These are phyloP conservation scores for Aspergillus piperis DNA, from an alignment of 2,329 filamentous ascomycete species.

Conservation along the genomic window DNA sequence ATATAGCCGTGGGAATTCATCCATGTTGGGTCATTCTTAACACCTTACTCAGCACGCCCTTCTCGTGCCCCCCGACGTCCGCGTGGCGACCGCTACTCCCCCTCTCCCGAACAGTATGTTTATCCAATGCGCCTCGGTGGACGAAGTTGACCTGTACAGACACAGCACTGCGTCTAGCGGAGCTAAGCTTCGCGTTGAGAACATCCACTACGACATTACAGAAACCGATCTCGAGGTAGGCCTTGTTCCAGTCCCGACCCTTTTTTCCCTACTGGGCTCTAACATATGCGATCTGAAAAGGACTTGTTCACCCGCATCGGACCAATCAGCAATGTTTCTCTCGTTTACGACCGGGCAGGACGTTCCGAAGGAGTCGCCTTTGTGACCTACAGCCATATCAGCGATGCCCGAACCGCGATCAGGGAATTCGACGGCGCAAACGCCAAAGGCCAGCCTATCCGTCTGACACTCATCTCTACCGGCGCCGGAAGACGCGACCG, in stretches of 20 bases:
- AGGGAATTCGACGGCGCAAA: conserved; percentile 86
- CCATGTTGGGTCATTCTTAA: conserved; percentile 20
- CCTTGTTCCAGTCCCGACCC: background rate
- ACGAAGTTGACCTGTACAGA: conserved; percentile 7
- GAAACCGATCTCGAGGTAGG: conserved; percentile 77
- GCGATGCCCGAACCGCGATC: conserved; percentile 74
- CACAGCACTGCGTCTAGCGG: conserved; percentile 55
- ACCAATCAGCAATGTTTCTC: conserved; percentile 65
- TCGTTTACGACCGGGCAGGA: conserved; percentile 84
- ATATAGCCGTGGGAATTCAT: background rate
- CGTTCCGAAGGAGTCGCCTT: conserved; percentile 83
- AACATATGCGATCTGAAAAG: conserved; percentile 46
- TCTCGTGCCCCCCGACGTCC: conserved; percentile 46
- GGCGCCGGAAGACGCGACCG: conserved; percentile 34
- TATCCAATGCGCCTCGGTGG: background rate
- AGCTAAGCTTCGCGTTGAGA: conserved; percentile 79
- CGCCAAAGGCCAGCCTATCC: conserved; percentile 84
- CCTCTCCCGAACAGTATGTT: conserved; percentile 40
- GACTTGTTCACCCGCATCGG: conserved; percentile 80
- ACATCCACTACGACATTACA: conserved; percentile 88
- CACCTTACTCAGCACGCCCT: conserved; percentile 39
- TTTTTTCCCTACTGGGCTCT: background rate
- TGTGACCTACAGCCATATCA: conserved; percentile 72
- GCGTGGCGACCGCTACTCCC: conserved; percentile 37
- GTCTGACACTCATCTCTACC: conserved; percentile 65